Percentiles rank a stretch among this genome's conserved stretches.
These are phyloP conservation scores for Leccinum rimulosum DNA, from an alignment of 768 basidiomycete species.

Conservation along the genomic window DNA sequence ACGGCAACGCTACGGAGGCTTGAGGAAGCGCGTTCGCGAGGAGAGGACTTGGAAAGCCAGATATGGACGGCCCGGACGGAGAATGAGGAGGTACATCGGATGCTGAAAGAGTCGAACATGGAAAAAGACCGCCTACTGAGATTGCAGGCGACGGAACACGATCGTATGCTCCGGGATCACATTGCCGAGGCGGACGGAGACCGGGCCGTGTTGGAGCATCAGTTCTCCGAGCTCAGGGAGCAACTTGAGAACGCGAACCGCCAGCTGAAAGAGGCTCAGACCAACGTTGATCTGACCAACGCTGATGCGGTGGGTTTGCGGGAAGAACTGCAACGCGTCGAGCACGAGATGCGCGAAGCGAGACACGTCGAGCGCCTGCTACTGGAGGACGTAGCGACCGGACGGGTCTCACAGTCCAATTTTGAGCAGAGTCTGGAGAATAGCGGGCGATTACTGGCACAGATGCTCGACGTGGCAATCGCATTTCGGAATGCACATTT, in stretches of 20 bases:
- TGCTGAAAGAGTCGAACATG: slow-evolving; percentile 61
- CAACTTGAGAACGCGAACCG: slow-evolving; percentile 58
- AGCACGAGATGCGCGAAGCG: slow-evolving; percentile 67
- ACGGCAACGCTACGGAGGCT: slow-evolving; percentile 65
- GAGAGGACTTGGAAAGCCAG: slow-evolving; percentile 74
- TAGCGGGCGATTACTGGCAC: slow-evolving; percentile 68
- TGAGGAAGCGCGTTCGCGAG: slow-evolving; percentile 71
- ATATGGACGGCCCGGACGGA: slow-evolving; percentile 69
- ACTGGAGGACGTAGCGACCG: slow-evolving; percentile 70
- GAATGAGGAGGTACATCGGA: slow-evolving; percentile 61
- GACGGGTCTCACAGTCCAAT: slow-evolving; percentile 63
- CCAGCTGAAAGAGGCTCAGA: slow-evolving; percentile 60
- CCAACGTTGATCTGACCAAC: slow-evolving; percentile 60
- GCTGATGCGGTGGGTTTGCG: slow-evolving; percentile 67
- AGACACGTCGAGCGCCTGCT: slow-evolving; percentile 65
- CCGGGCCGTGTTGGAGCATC: slow-evolving; percentile 87
- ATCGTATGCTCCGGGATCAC: slow-evolving; percentile 75
- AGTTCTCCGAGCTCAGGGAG: slow-evolving; percentile 71
- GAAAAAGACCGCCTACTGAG: slow-evolving; percentile 81
- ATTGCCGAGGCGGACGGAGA: slow-evolving; percentile 93
- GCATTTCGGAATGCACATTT: slow-evolving; percentile 75
- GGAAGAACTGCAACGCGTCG: slow-evolving; percentile 70
- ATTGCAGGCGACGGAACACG: slow-evolving; percentile 68
- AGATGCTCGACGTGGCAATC: slow-evolving; percentile 78
- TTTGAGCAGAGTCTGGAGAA: slow-evolving; percentile 67